Conservation (phyloP, 306 rosid genomes). For the barrel medic (Medicago truncatula) region MtrunA17r5.0-ANR NC_053045.1:8114001-8114500, state of each 20-base stretch:
- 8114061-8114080: conserved; percentile 62
- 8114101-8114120: not conserved
- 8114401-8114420: conserved; percentile 3
- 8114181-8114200: not conserved
- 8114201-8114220: not conserved
- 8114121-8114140: not conserved
- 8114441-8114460: conserved; percentile 71
- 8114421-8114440: conserved; percentile 2
- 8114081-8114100: conserved; percentile 4
- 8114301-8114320: not conserved
- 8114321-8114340: not conserved
- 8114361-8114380: not conserved
- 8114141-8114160: not conserved
- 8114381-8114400: not conserved
- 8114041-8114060: conserved; percentile 61
- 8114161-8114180: not conserved
- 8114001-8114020: conserved; percentile 47
- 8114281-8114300: not conserved
- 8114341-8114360: not conserved
- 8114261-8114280: not conserved
- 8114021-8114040: conserved; percentile 55
- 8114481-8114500: conserved; percentile 50
- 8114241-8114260: not conserved
- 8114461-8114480: conserved; percentile 85
- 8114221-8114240: not conserved